Evolutionary conservation across 306 rosid species (phyloP), one percentile per base, ranked within the genome.

Genomic region (Hippophae gyantsensis): DNA sequence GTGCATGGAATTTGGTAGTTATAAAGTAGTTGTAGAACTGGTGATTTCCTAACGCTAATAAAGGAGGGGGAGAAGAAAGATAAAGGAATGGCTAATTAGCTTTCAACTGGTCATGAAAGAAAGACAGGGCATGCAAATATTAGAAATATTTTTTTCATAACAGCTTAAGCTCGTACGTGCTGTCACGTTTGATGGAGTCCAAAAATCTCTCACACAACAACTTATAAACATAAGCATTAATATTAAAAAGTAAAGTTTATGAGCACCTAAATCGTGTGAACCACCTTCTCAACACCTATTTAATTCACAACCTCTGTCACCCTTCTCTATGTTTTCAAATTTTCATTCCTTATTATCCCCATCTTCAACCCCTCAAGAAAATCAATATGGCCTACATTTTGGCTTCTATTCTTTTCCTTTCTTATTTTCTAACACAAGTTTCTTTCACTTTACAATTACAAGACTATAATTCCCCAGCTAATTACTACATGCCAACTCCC

Each of bases 151-250:
- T 32, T 32, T 32, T 32, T 2, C 38, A 2, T 32, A 32, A 32
- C 5, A 32, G 38, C 38, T 32, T 32, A 32, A 2, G 74, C 71
- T 80, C 77, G 84, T 83, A 87, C 77, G 84, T 83, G 89, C 82
- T 70, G 27, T 74, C 95, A 86, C 89, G 89, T 86, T 63, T 64
- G 40, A 53, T 58, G 45, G 14, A 43, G 32, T 32, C 38, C 51
- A 13, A 61, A 71, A 42, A 52, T 71, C 61, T 52, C 40, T 52
- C 57, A 13, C 70, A 43, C 63, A 61, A 70, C 61, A 25, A 48
- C 52, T 54, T 55, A 54, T 61, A 4, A 32, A 4, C 38, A 2
- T 4, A 2, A 32, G 5, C 38, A 32, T 32, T 32, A 48, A 55
- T 32, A 32, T 32, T 32, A 32, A 32, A 2, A 32, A 32, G 0